Evolutionary conservation across 2,329 filamentous ascomycete species (phyloP), one percentile per base, ranked within the genome.

Genomic region (Apiospora phragmitis): DNA sequence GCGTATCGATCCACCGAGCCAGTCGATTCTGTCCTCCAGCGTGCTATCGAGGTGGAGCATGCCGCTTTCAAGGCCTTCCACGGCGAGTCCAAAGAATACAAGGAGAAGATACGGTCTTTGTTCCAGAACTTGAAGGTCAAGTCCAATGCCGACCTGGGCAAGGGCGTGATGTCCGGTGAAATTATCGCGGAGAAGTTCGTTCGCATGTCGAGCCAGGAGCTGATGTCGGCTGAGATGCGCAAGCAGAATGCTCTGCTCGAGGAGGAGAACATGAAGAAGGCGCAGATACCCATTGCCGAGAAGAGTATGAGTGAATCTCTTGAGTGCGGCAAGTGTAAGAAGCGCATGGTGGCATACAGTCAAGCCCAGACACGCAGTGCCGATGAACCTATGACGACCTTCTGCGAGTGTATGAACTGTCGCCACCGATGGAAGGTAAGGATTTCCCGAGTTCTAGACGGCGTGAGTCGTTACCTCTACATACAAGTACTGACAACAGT

Each of bases 111-210:
- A 77, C 93, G 95, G 75, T 97, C 94, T 26, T 90, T 99, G 29
- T 98, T 94, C 84, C 91, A 95, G 80, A 98, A 98, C 79, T 89
- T 99, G 76, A 98, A 98, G 86, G 94, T 94, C 85, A 95, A 93
- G 83, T 92, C 91, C 73, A 98, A 98, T 83, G 87, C 89, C 47
- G 88, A 90, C 72, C 89, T 99, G 59, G 92, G 94, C 68, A 86
- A 87, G 72, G 90, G 91, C 73, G 93, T 99, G 74, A 86, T 97
- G 78, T 85, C 85, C 4, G 94, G 93, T 72, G 89, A 93, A 38
- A 93, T 98, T 71, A 75, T 87, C 0, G 85, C 94, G 0, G 88
- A 90, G 2, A 86, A 86, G 45, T 97, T 99, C 76, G 94, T 97
- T 70, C 85, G 86, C 77, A 97, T 99, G 96, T 89, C 90, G 11